Conservation (phyloP, 2,329 filamentous ascomycete species). For the Phialophora chinensis region DNA sequence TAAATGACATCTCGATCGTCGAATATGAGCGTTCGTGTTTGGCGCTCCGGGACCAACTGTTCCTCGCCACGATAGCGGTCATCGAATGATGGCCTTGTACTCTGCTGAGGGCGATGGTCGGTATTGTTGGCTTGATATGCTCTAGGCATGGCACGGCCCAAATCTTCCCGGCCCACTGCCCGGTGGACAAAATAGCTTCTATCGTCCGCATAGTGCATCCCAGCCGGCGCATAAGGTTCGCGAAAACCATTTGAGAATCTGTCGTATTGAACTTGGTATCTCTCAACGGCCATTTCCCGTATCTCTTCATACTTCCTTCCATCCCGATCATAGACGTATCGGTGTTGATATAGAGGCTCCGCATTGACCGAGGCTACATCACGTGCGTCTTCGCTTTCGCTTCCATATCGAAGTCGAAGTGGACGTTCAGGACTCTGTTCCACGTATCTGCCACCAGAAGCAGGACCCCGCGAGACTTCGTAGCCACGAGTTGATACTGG, state of each 20-base stretch:
- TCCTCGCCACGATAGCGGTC: constrained; percentile 10
- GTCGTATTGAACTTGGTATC: background rate
- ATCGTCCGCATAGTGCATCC: background rate
- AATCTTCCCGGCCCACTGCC: constrained; percentile 5
- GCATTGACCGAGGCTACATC: background rate
- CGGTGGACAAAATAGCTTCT: constrained; percentile 5
- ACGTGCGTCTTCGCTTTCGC: background rate
- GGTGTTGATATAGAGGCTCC: constrained; percentile 9
- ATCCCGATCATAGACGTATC: constrained; percentile 16
- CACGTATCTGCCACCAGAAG: constrained; percentile 10
- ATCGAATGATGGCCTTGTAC: background rate
- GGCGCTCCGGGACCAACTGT: constrained; percentile 1
- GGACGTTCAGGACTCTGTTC: constrained; percentile 7
- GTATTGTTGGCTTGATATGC: constrained; percentile 1
- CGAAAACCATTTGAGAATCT: constrained; percentile 1
- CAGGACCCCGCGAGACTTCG: background rate
- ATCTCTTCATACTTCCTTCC: constrained; percentile 17
- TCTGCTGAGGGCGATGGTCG: background rate
- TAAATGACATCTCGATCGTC: constrained; percentile 21
- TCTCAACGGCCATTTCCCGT: background rate
- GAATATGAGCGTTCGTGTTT: constrained; percentile 4
- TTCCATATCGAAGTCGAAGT: constrained; percentile 7
- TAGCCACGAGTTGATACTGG: background rate
- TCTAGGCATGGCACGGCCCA: background rate
- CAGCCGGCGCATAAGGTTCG: background rate